A percentile compares a stretch with the other conserved stretches of the same genome.
Evolutionary conservation across 148 eudicot genomes (phyloP).

Genomic region (Rhododendron kiyosumense): DNA sequence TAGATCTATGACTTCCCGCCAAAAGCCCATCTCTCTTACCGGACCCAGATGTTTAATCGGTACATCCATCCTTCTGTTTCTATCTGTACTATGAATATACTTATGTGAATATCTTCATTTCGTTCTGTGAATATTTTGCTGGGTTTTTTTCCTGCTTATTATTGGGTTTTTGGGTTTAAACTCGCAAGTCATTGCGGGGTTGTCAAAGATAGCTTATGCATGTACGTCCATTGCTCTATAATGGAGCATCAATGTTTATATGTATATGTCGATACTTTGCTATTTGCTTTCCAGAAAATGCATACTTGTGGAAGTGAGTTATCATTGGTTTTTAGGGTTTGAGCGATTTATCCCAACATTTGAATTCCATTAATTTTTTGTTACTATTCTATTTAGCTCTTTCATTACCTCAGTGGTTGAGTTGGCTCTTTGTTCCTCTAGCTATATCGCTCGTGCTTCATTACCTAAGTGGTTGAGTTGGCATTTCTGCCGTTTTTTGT

Average conservation of each 20-base stretch:
- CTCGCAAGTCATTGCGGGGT: neutral
- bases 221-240: neutral
- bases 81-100: neutral
- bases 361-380: too few relatives aligned
- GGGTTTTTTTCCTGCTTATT: slow-evolving; percentile 11
- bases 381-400: neutral
- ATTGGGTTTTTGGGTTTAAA: neutral
- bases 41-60: neutral
- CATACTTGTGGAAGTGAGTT: neutral
- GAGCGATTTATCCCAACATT: neutral
- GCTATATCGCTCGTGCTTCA: neutral
- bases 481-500: too few relatives aligned
- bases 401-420: neutral
- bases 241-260: neutral
- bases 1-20: slow-evolving; percentile 21
- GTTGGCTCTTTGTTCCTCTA: neutral
- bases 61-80: neutral
- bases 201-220: neutral
- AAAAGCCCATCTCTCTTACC: slow-evolving; percentile 5
- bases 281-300: neutral
- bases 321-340: neutral
- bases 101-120: neutral
- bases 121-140: neutral
- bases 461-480: neutral
- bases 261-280: neutral